Percentiles rank a stretch among this genome's conserved stretches.
Evolutionary conservation across 2,329 filamentous ascomycete genomes (phyloP).

Genomic region (Fusarium sp.): DNA sequence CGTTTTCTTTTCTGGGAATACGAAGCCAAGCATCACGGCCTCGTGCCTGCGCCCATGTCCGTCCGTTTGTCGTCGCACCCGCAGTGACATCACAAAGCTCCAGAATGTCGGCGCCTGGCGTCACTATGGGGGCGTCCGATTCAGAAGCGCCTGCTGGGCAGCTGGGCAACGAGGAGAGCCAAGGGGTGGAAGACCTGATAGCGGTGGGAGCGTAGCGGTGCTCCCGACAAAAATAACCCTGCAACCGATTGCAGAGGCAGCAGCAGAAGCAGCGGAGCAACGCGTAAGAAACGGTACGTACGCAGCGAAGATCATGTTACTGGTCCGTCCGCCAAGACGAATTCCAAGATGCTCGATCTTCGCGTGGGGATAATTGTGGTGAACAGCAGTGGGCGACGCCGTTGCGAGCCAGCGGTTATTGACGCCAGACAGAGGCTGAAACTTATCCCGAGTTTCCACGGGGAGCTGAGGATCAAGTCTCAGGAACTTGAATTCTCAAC

Average conservation of each 20-base stretch:
- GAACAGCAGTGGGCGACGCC: neutral
- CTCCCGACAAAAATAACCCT: constrained; percentile 27
- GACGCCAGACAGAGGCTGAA: constrained; percentile 27
- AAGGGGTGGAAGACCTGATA: constrained; percentile 18
- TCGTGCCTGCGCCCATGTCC: neutral
- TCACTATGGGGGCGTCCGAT: constrained; percentile 9
- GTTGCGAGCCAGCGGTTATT: constrained; percentile 3
- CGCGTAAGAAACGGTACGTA: neutral
- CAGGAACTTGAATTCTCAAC: constrained; percentile 4
- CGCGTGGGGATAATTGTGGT: neutral
- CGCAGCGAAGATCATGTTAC: neutral
- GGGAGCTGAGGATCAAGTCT: constrained; percentile 20
- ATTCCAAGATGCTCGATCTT: constrained; percentile 1
- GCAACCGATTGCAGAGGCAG: constrained; percentile 8
- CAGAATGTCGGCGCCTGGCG: constrained; percentile 14
- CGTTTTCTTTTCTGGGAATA: constrained; percentile 26
- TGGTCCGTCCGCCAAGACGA: constrained; percentile 1
- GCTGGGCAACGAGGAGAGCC: constrained; percentile 21
- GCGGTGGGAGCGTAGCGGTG: neutral
- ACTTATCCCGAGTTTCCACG: constrained; percentile 24
- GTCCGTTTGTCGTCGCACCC: constrained; percentile 26
- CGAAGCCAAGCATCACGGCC: constrained; percentile 20
- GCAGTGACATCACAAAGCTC: constrained; percentile 36
- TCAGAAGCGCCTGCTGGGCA: constrained; percentile 13
- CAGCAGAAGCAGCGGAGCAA: neutral